Conservation (phyloP, 2,329 filamentous ascomycete genomes). For the Lecanicillium sp. region DNA sequence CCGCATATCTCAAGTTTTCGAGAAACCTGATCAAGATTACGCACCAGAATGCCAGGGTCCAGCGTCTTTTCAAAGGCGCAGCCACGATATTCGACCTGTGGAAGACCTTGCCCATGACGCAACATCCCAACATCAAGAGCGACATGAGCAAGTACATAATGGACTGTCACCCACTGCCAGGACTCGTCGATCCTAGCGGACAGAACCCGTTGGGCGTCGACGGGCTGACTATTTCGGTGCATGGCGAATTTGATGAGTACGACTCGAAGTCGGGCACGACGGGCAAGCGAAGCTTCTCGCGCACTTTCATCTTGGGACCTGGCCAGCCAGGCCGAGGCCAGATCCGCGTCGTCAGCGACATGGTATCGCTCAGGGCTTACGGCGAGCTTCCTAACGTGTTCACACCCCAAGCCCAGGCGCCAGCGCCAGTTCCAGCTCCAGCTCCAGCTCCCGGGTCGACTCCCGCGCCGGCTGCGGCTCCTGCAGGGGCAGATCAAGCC, state of each 20-base stretch:
- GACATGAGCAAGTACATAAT: conserved; percentile 70
- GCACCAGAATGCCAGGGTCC: conserved; percentile 49
- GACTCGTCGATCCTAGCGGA: conserved; percentile 61
- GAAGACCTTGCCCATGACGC: conserved; percentile 62
- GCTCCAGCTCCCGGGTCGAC: conserved; percentile 1
- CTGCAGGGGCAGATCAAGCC: conserved; percentile 20
- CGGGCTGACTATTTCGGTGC: conserved; percentile 70
- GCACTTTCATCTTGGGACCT: conserved; percentile 72
- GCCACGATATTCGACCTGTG: conserved; percentile 61
- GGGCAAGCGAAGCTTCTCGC: conserved; percentile 70
- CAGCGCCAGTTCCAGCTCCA: conserved; percentile 16
- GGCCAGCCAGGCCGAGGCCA: conserved; percentile 55
- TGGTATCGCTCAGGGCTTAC: conserved; percentile 66
- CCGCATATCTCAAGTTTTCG: conserved; percentile 67
- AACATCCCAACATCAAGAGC: conserved; percentile 62
- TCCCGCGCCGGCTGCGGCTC: conserved; percentile 10
- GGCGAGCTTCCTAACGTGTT: conserved; percentile 39
- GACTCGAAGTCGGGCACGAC: conserved; percentile 47
- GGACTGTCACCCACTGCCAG: conserved; percentile 69
- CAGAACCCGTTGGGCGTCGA: conserved; percentile 61
- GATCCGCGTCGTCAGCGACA: conserved; percentile 72
- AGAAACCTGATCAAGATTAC: conserved; percentile 69
- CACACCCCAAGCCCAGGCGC: conserved; percentile 16
- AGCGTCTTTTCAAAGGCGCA: conserved; percentile 58
- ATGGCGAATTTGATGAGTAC: conserved; percentile 77